A percentile compares a stretch with the other conserved stretches of the same genome.
Evolutionary conservation across 176 grass and related monocot species (phyloP).

Genomic region (Paspalum vaginatum): DNA sequence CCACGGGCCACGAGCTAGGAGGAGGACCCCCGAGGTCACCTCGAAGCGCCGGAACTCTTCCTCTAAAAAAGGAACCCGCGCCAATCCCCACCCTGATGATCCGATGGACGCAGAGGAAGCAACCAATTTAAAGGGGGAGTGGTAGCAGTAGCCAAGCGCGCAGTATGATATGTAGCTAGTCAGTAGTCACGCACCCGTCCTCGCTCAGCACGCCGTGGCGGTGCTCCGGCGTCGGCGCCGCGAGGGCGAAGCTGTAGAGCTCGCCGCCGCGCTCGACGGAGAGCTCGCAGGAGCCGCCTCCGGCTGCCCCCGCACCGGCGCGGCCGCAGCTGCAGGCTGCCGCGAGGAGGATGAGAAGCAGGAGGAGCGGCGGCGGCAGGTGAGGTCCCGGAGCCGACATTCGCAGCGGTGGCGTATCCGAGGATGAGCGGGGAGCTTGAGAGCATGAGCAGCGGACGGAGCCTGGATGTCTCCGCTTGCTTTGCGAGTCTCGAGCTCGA

Average conservation of each 20-base stretch:
- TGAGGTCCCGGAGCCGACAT: conserved; percentile 50
- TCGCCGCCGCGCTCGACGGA: conserved; percentile 40
- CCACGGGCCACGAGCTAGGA: neutral
- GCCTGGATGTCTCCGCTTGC: neutral
- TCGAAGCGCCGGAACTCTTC: neutral
- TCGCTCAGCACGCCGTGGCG: conserved; percentile 88
- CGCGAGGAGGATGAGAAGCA: conserved; percentile 19
- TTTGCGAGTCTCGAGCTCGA: neutral
- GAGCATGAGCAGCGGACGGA: neutral
- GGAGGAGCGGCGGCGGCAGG: neutral
- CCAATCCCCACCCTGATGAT: neutral
- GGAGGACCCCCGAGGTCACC: neutral
- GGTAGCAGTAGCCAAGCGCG: neutral
- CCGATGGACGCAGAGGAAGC: neutral
- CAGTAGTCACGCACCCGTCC: conserved; percentile 68
- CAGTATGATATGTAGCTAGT: neutral
- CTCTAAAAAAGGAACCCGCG: neutral
- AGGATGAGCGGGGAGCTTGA: neutral
- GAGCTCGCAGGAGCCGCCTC: conserved; percentile 58
- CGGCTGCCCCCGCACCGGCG: neutral
- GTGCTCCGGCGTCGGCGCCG: conserved; percentile 60
- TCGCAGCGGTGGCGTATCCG: conserved; percentile 14
- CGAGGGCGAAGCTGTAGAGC: conserved; percentile 79
- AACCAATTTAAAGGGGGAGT: neutral
- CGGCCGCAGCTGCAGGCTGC: conserved; percentile 17